Conservation (phyloP, 2,329 filamentous ascomycete species). For the Aspergillus cejpii region DNA sequence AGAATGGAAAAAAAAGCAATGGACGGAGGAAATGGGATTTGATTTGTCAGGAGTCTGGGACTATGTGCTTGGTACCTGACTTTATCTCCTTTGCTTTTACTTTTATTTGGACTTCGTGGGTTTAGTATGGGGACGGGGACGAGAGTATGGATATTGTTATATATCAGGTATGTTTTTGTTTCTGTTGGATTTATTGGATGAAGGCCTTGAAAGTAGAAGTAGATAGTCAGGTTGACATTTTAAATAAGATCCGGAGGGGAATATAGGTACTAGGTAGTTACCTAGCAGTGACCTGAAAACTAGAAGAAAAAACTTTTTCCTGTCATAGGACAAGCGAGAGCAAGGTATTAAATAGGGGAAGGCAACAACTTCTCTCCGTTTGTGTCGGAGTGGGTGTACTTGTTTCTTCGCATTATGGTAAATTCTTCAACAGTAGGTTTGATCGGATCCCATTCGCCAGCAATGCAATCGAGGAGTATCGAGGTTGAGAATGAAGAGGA, state of each 20-base stretch:
- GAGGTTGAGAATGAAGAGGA: background rate
- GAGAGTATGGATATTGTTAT: too few species aligned
- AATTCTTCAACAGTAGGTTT: slow-evolving; percentile 16
- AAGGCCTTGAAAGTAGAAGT: too few species aligned
- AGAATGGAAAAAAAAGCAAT: too few species aligned
- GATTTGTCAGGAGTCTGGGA: too few species aligned
- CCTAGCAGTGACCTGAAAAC: background rate
- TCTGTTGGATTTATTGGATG: too few species aligned
- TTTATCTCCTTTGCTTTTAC: too few species aligned
- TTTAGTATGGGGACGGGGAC: too few species aligned
- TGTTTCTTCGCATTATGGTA: slow-evolving; percentile 8
- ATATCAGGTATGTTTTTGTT: too few species aligned
- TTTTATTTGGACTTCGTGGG: too few species aligned
- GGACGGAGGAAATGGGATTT: too few species aligned
- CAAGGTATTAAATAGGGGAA: too few species aligned
- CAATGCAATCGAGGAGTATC: slow-evolving; percentile 13
- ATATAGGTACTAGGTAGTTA: background rate
- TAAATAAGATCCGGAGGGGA: background rate
- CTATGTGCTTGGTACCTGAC: too few species aligned
- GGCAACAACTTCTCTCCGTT: background rate
- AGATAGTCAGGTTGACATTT: background rate
- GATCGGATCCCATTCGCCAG: slow-evolving; percentile 19
- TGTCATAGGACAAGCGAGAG: background rate
- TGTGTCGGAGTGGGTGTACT: background rate
- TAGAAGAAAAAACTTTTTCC: slow-evolving; percentile 3